These are phyloP conservation scores for Salix caprea DNA, from an alignment of 345 rosid genomes.

Conservation along the genomic window DNA sequence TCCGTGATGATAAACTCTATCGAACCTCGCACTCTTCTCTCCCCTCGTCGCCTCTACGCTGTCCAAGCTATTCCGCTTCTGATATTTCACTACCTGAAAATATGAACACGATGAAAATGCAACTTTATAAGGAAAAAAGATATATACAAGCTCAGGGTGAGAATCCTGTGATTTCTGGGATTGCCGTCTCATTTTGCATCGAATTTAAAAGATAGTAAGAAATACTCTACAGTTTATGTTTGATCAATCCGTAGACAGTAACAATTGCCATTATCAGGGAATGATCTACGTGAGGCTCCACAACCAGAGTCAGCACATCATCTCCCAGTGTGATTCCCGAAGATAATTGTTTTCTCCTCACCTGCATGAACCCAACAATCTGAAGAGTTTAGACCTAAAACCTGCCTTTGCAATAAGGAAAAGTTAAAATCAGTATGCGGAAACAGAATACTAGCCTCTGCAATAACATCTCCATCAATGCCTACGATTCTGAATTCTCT, in stretches of 20 bases:
- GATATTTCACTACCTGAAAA: too few relatives aligned
- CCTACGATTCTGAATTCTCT: constrained; percentile 30
- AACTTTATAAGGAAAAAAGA: too few relatives aligned
- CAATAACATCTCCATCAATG: constrained; percentile 22
- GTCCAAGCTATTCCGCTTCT: neutral
- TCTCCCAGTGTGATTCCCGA: constrained; percentile 20
- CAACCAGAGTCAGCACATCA: constrained; percentile 24
- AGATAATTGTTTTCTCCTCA: constrained; percentile 27
- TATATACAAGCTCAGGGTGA: too few relatives aligned
- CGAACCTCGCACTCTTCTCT: neutral
- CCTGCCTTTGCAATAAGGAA: neutral
- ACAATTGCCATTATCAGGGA: constrained; percentile 21
- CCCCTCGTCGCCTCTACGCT: neutral
- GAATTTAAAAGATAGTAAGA: neutral
- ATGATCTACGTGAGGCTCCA: constrained; percentile 27
- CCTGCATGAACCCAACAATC: constrained; percentile 26
- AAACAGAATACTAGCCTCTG: constrained; percentile 30
- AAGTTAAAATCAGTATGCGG: neutral
- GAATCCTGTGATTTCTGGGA: too few relatives aligned
- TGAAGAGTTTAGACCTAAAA: neutral
- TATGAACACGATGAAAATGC: too few relatives aligned
- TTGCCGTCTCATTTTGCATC: neutral
- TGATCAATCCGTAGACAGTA: constrained; percentile 24
- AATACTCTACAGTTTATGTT: constrained; percentile 12
- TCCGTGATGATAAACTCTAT: too few relatives aligned